A percentile compares a stretch with the other conserved stretches of the same genome.
Evolutionary conservation across 306 rosid genomes (phyloP).

Genomic region (Pyrus bretschneideri): DNA sequence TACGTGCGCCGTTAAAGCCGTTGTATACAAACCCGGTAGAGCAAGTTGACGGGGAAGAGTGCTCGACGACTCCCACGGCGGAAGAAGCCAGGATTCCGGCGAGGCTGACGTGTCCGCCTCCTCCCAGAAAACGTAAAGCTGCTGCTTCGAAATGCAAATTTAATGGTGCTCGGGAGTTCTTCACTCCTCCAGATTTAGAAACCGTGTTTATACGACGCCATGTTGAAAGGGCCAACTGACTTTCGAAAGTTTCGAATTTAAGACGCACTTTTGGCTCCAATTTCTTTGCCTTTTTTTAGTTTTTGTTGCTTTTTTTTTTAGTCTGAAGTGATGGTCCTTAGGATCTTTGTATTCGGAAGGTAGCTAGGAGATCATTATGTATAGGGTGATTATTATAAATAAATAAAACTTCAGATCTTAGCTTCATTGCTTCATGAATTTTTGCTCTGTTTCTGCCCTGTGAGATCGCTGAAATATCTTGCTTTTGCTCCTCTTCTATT

Average conservation of each 20-base stretch:
- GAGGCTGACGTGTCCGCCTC: constrained; percentile 62
- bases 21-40: constrained; percentile 36
- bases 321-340: not conserved
- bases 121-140: constrained; percentile 67
- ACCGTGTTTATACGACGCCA: constrained; percentile 65
- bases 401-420: not conserved
- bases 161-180: constrained; percentile 43
- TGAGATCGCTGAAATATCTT: not conserved
- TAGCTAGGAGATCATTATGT: constrained; percentile 8
- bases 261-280: not conserved
- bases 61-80: constrained; percentile 61
- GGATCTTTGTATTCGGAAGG: not conserved
- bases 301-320: not conserved
- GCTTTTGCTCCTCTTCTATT: not conserved
- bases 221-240: constrained; percentile 45
- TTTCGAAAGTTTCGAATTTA: not conserved
- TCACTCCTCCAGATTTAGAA: constrained; percentile 79
- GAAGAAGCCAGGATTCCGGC: constrained; percentile 53
- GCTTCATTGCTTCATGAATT: not conserved
- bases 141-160: constrained; percentile 54
- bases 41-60: constrained; percentile 19
- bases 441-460: not conserved
- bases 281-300: not conserved
- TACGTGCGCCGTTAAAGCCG: constrained; percentile 56
- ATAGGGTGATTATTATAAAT: constrained; percentile 9